Percentiles rank a stretch among this genome's conserved stretches.
Conservation (phyloP, 1,284 basidiomycete species). For the Naganishia sp. region DNA sequence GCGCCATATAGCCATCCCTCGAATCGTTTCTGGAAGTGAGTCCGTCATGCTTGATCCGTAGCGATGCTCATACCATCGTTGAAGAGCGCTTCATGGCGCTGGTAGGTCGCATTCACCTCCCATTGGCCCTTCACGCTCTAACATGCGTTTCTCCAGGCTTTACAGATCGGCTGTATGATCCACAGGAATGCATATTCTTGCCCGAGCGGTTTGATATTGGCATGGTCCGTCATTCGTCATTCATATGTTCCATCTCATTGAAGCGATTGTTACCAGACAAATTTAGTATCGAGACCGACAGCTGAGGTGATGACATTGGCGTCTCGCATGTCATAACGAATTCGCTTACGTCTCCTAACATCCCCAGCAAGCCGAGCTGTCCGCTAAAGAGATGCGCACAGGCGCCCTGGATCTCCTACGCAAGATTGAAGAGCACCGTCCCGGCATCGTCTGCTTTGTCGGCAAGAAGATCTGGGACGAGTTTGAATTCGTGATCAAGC, state of each 20-base stretch:
- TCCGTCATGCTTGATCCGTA: not conserved
- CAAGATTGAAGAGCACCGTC: conserved; percentile 62
- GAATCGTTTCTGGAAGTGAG: conserved; percentile 57
- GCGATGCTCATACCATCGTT: not conserved
- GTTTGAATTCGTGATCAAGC: conserved; percentile 55
- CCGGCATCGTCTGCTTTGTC: conserved; percentile 68
- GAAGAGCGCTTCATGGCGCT: conserved; percentile 59
- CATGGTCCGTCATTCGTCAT: conserved; percentile 53
- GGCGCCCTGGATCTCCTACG: conserved; percentile 59
- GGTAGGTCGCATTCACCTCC: conserved; percentile 47
- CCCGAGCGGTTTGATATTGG: conserved; percentile 57
- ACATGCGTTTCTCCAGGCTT: conserved; percentile 34
- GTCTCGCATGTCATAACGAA: not conserved
- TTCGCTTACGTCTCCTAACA: not conserved
- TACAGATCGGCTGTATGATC: conserved; percentile 46
- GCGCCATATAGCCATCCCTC: conserved; percentile 60
- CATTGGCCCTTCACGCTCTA: conserved; percentile 40
- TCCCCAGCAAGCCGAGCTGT: conserved; percentile 63
- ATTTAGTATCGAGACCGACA: conserved; percentile 64
- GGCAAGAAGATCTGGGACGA: conserved; percentile 69
- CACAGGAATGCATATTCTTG: conserved; percentile 45
- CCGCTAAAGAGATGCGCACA: conserved; percentile 59
- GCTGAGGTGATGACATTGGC: conserved; percentile 54
- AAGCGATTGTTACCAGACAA: conserved; percentile 57
- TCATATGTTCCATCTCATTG: not conserved